These are phyloP conservation scores for Mrakia gelida DNA, from an alignment of 768 basidiomycete genomes.

Conservation along the genomic window DNA sequence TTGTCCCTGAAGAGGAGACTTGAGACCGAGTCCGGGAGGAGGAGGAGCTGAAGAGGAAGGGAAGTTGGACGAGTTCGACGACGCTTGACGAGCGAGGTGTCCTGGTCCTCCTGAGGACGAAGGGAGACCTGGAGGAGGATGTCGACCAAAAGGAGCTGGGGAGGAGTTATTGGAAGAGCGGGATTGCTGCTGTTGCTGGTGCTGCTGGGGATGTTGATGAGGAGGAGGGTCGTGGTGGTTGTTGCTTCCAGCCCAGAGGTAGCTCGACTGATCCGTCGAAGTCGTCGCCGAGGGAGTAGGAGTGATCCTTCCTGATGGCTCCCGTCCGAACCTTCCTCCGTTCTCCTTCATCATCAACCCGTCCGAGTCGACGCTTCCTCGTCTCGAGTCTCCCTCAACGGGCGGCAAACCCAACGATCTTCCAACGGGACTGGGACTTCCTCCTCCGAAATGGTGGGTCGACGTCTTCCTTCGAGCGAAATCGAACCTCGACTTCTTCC, in stretches of 20 bases:
- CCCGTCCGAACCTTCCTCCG: constrained; percentile 9
- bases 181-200: background rate
- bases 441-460: background rate
- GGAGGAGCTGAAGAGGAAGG: constrained; percentile 17
- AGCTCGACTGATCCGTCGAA: constrained; percentile 9
- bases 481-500: constrained; percentile 39
- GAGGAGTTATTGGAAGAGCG: background rate
- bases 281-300: constrained; percentile 2
- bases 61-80: constrained; percentile 10
- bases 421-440: background rate
- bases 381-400: constrained; percentile 3
- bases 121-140: constrained; percentile 9
- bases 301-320: constrained; percentile 5
- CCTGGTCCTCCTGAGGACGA: background rate
- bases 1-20: constrained; percentile 18
- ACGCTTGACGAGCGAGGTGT: constrained; percentile 3
- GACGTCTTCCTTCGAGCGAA: constrained; percentile 33
- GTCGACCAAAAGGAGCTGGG: constrained; percentile 1
- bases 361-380: constrained; percentile 1
- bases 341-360: constrained; percentile 5
- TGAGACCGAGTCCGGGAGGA: constrained; percentile 24
- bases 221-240: constrained; percentile 9
- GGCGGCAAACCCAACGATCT: background rate
- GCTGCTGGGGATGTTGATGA: constrained; percentile 9
- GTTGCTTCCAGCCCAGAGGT: constrained; percentile 5